Evolutionary conservation across 2,329 filamentous ascomycete genomes (phyloP), one percentile per base, ranked within the genome.

Genomic region (Diaporthe helianthi): DNA sequence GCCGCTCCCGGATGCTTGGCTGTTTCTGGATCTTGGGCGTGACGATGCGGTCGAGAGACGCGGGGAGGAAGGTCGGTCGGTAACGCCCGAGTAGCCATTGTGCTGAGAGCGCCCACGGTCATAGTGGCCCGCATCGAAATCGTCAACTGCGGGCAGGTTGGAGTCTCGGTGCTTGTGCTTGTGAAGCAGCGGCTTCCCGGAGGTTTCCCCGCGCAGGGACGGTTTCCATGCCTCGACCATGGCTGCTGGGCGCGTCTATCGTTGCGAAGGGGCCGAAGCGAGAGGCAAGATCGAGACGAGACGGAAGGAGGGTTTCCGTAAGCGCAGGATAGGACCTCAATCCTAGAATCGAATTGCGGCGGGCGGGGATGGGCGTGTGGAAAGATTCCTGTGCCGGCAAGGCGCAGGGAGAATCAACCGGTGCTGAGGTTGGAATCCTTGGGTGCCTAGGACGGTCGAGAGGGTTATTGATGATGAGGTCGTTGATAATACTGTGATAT

Each of bases 1-100:
- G 73, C 74, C 78, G 69, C 74, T 76, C 73, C 24, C 41, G 24
- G 69, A 69, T 41, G 47, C 67, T 46, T 67, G 52, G 44, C 67
- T 67, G 55, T 71, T 67, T 46, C 55, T 44, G 5, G 69, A 71
- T 24, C 63, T 58, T 12, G 67, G 69, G 26, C 69, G 67, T 31
- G 69, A 69, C 49, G 46, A 26, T 36, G 69, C 29, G 24, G 31
- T 53, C 31, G 67, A 31, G 38, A 58, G 54, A 19, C 53, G 65
- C 29, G 69, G 69, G 13, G 69, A 70, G 29, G 55, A 13, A 2
- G 47, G n/a, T 47, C 41, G 65, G 17, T 70, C 41, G 33, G 69
- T 44, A 7, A 69, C 7, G 4, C 67, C 67, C 22, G 69, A n/a
- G 24, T 69, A 69, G 63, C 58, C 65, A 58, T 71, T 69, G 22